phyloP scores from a whole-genome alignment of 1,284 basidiomycete genomes.

The Ceratobasidium papillatum region DNA sequence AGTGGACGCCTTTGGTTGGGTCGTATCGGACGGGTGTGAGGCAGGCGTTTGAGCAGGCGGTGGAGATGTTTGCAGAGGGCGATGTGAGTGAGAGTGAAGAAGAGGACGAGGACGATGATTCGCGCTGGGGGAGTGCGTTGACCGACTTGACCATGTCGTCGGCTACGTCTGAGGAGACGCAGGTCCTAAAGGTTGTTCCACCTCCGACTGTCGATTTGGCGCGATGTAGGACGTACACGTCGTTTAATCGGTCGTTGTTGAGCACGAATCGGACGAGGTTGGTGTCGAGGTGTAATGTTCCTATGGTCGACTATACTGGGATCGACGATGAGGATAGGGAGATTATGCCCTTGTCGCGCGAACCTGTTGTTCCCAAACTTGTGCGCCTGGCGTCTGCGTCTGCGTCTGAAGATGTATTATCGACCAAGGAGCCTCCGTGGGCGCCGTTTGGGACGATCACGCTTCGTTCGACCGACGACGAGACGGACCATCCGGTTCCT shows the following conservation, averaged over 20 bases:
- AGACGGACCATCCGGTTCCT: conserved; percentile 18
- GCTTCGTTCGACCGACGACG: not conserved
- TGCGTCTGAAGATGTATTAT: not conserved
- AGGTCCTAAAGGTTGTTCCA: not conserved
- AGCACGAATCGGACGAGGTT: not conserved
- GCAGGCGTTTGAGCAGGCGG: conserved; percentile 1
- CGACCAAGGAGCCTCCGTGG: conserved; percentile 11
- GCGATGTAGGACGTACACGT: conserved; percentile 19
- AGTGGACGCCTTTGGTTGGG: conserved; percentile 24
- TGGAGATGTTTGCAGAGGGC: not conserved
- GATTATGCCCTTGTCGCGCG: not conserved
- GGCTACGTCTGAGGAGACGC: not conserved
- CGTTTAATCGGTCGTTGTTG: conserved; percentile 29
- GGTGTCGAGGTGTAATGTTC: conserved; percentile 4
- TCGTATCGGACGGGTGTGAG: not conserved
- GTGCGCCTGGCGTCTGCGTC: not conserved
- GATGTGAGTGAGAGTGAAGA: conserved; percentile 24
- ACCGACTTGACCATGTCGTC: conserved; percentile 13
- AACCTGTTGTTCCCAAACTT: not conserved
- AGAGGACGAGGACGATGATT: conserved; percentile 34
- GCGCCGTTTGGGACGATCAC: not conserved
- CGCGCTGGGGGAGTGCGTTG: conserved; percentile 31
- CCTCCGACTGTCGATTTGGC: not conserved
- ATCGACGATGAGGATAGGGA: conserved; percentile 35
- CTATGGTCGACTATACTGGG: conserved; percentile 26